Base-by-base conservation (phyloP, 2,329 filamentous ascomycete genomes). In the Penicillium brasilianum region DNA sequence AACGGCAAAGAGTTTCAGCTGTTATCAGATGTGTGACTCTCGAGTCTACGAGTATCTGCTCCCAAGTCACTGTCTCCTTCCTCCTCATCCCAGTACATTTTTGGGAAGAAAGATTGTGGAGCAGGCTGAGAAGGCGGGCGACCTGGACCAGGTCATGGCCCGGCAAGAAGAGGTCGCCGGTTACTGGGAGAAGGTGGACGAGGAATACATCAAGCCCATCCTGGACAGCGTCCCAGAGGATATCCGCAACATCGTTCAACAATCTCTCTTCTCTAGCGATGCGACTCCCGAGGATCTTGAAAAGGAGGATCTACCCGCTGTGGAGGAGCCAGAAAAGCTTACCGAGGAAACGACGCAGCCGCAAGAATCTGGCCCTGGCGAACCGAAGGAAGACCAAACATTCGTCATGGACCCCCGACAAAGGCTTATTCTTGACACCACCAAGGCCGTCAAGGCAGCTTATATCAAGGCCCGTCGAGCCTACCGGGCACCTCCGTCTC, bases 1-100 rank as follows among this genome's bases (percentile, higher is more conserved):
- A 55, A 96, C 94, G 0, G 94, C 90, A 74, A 94, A 93, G 66
- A 87, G 88, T 68, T 99, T 98, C 82, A 97, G 91, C 77, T 94
- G 91, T 78, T 99, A 99, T 78, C 90, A 96, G 74, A 86, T 91
- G 58, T 97, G 94, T 78, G 95, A 99, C 78, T 97, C 93, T 28
- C 85, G 95, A 68, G 96, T 93, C 84, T 99, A 99, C 79, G 95
- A 99, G 80, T 99, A 99, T 74, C 83, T 99, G 55, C 91, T 99
- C 76, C 95, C 95, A 2, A 95, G 91, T 44, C 93, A 98, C 78
- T 92, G 91, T 59, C 91, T 99, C 69, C 81, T 99, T 34, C 95
- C 95, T 20, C 95, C 95, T 0, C 93, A 98, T 74, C 93, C 93
- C 0, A 89, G 90, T 64, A 96, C 91, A 63, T 97, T 86, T 74